These are phyloP conservation scores for Pythium plurisporium DNA, from an alignment of 352 stramenopile species.

Conservation along the genomic window DNA sequence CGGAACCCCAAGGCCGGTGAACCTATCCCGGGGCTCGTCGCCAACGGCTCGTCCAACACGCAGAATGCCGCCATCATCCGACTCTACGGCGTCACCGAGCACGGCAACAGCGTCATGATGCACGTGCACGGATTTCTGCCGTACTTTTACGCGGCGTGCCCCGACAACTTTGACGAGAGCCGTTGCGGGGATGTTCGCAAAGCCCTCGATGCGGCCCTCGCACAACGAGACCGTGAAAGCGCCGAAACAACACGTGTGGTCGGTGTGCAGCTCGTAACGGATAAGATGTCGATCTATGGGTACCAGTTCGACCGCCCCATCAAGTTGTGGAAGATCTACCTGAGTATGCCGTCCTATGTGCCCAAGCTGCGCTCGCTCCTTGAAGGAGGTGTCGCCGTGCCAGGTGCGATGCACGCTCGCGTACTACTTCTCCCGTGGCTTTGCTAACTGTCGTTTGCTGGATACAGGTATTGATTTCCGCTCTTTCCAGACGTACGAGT, in stretches of 20 bases:
- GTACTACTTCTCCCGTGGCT: background rate
- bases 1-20: slow-evolving; percentile 83
- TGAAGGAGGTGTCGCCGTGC: slow-evolving; percentile 76
- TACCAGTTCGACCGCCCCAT: slow-evolving; percentile 76
- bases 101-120: slow-evolving; percentile 94
- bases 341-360: slow-evolving; percentile 94
- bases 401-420: slow-evolving; percentile 17
- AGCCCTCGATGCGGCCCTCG: slow-evolving; percentile 51
- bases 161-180: slow-evolving; percentile 54
- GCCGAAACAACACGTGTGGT: slow-evolving; percentile 47
- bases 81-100: slow-evolving; percentile 94
- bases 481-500: slow-evolving; percentile 94
- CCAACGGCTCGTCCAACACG: slow-evolving; percentile 82
- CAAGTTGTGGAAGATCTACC: slow-evolving; percentile 88
- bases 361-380: slow-evolving; percentile 90
- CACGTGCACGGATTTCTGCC: slow-evolving; percentile 98
- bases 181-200: slow-evolving; percentile 68
- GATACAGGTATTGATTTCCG: slow-evolving; percentile 48
- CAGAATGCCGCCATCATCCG: slow-evolving; percentile 91
- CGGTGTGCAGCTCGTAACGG: slow-evolving; percentile 64
- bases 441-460: background rate
- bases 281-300: slow-evolving; percentile 86
- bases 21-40: slow-evolving; percentile 63
- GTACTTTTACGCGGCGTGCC: slow-evolving; percentile 95
- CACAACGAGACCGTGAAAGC: slow-evolving; percentile 48